Evolutionary conservation across 192 early-diverging fungal species (phyloP).

Genomic region (Umbelopsis sp.): DNA sequence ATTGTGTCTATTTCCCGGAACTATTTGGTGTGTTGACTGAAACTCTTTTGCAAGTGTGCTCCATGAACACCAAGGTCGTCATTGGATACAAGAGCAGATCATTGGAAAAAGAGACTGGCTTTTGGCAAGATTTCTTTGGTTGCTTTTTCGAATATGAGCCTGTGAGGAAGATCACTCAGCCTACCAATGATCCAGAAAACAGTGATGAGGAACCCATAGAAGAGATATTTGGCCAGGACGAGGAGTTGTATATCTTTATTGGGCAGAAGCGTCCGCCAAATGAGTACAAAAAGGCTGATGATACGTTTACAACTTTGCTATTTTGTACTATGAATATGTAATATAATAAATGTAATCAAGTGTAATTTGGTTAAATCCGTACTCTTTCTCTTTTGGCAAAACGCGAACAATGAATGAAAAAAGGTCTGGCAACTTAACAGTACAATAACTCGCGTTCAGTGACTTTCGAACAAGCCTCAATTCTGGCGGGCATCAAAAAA

Average conservation of each 20-base stretch:
- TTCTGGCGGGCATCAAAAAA: no score
- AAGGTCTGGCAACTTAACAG: no score
- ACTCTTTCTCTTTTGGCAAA: background rate
- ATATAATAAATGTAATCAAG: background rate
- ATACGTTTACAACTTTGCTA: constrained; percentile 48
- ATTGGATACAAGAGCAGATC: constrained; percentile 56
- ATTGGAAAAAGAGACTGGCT: constrained; percentile 47
- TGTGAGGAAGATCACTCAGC: constrained; percentile 31
- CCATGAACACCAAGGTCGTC: constrained; percentile 36
- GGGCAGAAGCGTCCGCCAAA: constrained; percentile 39
- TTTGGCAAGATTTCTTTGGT: constrained; percentile 58
- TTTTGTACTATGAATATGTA: constrained; percentile 42
- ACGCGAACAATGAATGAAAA: background rate
- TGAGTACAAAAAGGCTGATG: constrained; percentile 41
- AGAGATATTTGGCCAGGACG: constrained; percentile 40
- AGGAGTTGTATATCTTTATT: constrained; percentile 42
- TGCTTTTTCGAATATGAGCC: constrained; percentile 51
- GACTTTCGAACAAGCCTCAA: no score
- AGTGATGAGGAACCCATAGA: constrained; percentile 11
- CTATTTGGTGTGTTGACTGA: constrained; percentile 41
- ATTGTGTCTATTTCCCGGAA: constrained; percentile 57
- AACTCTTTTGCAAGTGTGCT: constrained; percentile 43
- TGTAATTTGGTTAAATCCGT: background rate
- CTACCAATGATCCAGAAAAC: background rate
- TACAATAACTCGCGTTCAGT: no score